Percentiles rank a stretch among this genome's conserved stretches.
phyloP scores from a whole-genome alignment of 805 yeast species.

The Priceomyces medius region DNA sequence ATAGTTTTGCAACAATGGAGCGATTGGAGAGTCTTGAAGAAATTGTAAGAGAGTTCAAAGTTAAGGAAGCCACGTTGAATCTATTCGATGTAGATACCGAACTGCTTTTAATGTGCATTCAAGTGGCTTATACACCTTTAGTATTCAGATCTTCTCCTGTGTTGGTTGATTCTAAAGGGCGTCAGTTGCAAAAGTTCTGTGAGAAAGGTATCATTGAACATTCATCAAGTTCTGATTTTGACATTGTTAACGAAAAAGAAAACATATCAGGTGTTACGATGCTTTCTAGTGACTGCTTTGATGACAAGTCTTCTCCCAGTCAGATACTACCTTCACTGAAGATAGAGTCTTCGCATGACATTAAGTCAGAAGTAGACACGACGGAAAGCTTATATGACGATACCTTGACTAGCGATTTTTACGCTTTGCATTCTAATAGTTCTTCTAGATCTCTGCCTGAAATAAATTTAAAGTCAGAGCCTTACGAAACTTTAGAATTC shows the following conservation, averaged over 20 bases:
- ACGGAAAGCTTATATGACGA: background rate
- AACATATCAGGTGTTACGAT: background rate
- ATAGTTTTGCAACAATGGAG: constrained; percentile 18
- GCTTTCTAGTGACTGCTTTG: background rate
- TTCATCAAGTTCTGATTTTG: constrained; percentile 7
- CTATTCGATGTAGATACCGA: constrained; percentile 12
- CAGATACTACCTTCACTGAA: background rate
- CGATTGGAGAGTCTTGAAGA: constrained; percentile 18
- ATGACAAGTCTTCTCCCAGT: constrained; percentile 2
- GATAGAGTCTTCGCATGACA: background rate
- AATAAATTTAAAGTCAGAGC: constrained; percentile 5
- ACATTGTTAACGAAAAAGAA: constrained; percentile 1
- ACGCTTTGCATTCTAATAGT: background rate
- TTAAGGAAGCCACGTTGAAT: constrained; percentile 15
- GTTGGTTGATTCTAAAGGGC: constrained; percentile 3
- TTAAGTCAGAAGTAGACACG: background rate
- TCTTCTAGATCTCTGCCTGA: background rate
- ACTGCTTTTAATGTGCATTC: background rate
- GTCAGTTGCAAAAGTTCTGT: background rate
- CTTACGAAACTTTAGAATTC: constrained; percentile 1
- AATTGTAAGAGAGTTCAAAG: constrained; percentile 16
- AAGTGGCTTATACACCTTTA: constrained; percentile 5
- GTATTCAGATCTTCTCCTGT: constrained; percentile 1
- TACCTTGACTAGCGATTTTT: background rate
- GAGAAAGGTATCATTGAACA: constrained; percentile 2